These are phyloP conservation scores for Knoxia roxburghii DNA, from an alignment of 257 asterid genomes.

Conservation along the genomic window DNA sequence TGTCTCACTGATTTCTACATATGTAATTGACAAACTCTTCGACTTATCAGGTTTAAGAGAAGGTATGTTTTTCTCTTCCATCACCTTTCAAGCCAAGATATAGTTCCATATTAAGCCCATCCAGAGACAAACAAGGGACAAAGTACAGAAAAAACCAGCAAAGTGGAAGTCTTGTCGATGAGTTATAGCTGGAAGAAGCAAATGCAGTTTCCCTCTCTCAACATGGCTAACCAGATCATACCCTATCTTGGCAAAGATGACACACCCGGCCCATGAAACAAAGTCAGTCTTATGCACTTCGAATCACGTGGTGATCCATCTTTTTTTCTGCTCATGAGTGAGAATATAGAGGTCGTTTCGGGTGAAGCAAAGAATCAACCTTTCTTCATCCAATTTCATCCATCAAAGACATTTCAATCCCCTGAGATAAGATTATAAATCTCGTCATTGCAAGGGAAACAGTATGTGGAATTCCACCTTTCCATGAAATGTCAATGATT, in stretches of 20 bases:
- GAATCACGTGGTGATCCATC: neutral
- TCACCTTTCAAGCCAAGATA: slow-evolving; percentile 5
- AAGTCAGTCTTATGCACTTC: slow-evolving; percentile 3
- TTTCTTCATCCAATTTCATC: slow-evolving; percentile 8
- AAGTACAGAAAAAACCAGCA: slow-evolving; percentile 9
- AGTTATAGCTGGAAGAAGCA: slow-evolving; percentile 6
- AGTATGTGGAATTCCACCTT: neutral
- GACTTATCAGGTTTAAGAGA: neutral
- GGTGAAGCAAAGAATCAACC: slow-evolving; percentile 7
- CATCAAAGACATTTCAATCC: slow-evolving; percentile 9
- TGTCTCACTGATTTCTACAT: slow-evolving; percentile 2
- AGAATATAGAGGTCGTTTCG: slow-evolving; percentile 1
- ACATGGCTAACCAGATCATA: slow-evolving; percentile 6
- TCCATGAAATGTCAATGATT: slow-evolving; percentile 2
- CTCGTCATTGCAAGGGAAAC: slow-evolving; percentile 5
- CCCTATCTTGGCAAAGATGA: slow-evolving; percentile 2
- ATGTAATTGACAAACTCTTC: slow-evolving; percentile 1
- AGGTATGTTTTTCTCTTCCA: neutral
- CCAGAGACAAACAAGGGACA: slow-evolving; percentile 13
- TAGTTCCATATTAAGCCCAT: neutral
- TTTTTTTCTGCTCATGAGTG: neutral
- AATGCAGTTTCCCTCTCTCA: slow-evolving; percentile 15
- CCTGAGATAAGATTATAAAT: slow-evolving; percentile 14
- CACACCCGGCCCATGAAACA: slow-evolving; percentile 9
- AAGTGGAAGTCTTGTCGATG: neutral